Evolutionary conservation across 805 yeast species (phyloP).

Genomic region (Komagataella populi): DNA sequence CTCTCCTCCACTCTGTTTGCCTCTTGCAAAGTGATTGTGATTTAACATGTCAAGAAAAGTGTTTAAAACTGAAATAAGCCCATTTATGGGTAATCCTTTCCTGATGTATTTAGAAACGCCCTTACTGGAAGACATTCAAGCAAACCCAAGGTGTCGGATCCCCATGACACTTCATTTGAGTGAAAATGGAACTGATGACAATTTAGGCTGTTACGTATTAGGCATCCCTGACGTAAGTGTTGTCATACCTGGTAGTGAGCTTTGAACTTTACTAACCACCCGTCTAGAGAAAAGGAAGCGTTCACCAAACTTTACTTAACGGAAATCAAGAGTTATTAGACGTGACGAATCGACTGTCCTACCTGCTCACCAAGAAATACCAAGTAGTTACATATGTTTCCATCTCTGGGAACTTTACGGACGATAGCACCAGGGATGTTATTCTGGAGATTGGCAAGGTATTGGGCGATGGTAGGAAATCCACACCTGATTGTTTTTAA

Average conservation of each 20-base stretch:
- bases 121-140: not conserved
- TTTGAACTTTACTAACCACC: conserved; percentile 1
- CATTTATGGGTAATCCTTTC: not conserved
- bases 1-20: not conserved
- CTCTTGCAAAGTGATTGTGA: not conserved
- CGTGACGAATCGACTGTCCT: conserved; percentile 26
- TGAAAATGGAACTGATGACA: conserved; percentile 14
- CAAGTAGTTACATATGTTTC: conserved; percentile 30
- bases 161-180: conserved; percentile 25
- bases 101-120: not conserved
- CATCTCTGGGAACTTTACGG: conserved; percentile 22
- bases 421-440: not conserved
- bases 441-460: not conserved
- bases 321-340: conserved; percentile 26
- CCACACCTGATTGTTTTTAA: not conserved
- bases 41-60: not conserved
- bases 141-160: not conserved
- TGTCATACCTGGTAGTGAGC: not conserved
- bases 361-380: conserved; percentile 24
- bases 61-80: not conserved
- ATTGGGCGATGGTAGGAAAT: not conserved
- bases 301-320: conserved; percentile 27
- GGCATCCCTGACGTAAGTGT: conserved; percentile 21
- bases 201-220: conserved; percentile 30
- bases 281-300: conserved; percentile 11